Percentiles rank a stretch among this genome's conserved stretches.
Conservation (phyloP, 495 filamentous ascomycete species). For the Tuber umbilicatum region DNA sequence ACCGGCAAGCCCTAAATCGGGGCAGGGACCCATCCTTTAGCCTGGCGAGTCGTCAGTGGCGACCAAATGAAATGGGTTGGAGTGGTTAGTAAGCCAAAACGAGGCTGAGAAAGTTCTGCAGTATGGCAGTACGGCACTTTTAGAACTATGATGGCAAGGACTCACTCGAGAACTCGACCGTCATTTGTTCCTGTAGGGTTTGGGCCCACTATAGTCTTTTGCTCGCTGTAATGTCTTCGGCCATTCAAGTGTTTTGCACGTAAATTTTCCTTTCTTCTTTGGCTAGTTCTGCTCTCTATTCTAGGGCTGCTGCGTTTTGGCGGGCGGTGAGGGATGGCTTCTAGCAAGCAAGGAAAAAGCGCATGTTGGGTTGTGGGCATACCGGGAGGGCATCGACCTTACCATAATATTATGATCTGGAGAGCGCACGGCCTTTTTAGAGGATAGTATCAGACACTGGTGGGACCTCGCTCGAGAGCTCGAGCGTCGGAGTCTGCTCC, state of each 20-base stretch:
- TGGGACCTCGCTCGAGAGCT: too few relatives aligned
- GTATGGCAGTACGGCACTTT: too few relatives aligned
- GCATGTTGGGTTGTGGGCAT: neutral
- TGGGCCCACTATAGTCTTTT: neutral
- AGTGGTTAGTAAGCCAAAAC: neutral
- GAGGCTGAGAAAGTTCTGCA: neutral
- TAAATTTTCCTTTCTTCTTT: neutral
- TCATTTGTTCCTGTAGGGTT: neutral
- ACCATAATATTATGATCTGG: too few relatives aligned
- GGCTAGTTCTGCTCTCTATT: neutral
- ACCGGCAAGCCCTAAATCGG: neutral
- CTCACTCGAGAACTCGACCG: neutral
- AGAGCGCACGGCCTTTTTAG: too few relatives aligned
- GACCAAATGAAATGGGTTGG: neutral
- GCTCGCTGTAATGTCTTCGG: neutral
- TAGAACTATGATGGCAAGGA: too few relatives aligned
- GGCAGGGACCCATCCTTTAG: neutral
- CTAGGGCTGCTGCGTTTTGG: neutral
- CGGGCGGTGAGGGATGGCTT: neutral
- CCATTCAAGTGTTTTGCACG: neutral
- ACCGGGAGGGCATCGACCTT: too few relatives aligned
- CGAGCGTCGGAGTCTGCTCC: too few relatives aligned
- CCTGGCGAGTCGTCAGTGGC: too few relatives aligned
- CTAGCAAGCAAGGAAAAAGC: neutral
- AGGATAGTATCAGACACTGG: too few relatives aligned